Conservation (phyloP, 2,329 filamentous ascomycete genomes). For the Akanthomyces dipterigenus region DNA sequence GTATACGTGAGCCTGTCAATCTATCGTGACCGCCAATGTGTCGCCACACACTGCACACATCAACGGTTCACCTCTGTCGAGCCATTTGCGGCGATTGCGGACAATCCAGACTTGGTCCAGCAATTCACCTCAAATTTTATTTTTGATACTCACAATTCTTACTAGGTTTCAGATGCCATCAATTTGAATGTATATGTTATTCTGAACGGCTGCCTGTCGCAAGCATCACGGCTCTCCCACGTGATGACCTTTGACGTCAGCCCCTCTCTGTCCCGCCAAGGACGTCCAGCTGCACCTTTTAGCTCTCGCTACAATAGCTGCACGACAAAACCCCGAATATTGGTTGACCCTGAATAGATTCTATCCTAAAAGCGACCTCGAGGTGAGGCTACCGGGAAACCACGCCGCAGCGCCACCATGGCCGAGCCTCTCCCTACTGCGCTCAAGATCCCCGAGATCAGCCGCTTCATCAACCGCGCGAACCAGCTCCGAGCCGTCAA, state of each 20-base stretch:
- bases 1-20: no score
- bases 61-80: no score
- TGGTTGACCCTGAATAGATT: background rate
- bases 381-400: background rate
- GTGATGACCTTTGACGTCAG: slow-evolving; percentile 11
- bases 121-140: background rate
- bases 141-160: no score
- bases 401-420: slow-evolving; percentile 43
- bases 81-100: background rate
- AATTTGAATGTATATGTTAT: background rate
- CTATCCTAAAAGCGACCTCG: no score
- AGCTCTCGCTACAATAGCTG: background rate
- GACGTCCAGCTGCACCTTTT: background rate
- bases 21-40: no score
- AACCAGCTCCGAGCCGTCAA: slow-evolving; percentile 77
- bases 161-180: no score
- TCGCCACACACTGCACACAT: background rate
- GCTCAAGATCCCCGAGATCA: slow-evolving; percentile 74
- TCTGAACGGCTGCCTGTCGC: background rate
- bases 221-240: background rate
- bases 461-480: slow-evolving; percentile 76
- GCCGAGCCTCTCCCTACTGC: slow-evolving; percentile 40
- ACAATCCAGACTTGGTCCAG: background rate
- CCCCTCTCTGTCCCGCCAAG: slow-evolving; percentile 10
- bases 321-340: background rate